phyloP scores from a whole-genome alignment of 2,329 filamentous ascomycete genomes.

The Pestalotiopsis sp. region DNA sequence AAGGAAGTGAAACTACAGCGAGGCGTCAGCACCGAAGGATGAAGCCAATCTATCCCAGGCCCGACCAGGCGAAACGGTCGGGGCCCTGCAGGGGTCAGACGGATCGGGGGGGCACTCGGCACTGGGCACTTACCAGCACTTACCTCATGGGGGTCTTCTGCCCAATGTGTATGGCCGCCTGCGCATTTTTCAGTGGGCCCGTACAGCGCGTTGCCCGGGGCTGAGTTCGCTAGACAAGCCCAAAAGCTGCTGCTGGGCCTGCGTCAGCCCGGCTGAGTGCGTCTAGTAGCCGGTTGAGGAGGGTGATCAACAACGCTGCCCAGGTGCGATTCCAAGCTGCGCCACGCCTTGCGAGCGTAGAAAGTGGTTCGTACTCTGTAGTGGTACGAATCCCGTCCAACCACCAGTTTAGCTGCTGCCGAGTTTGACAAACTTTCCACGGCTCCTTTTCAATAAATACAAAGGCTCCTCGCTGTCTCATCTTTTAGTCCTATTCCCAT shows the following conservation, averaged over 20 bases:
- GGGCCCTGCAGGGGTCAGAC: not conserved
- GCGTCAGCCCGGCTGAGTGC: conserved; percentile 9
- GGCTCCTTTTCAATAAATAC: not conserved
- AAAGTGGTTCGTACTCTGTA: not conserved
- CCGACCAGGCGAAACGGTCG: not conserved
- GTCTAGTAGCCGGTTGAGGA: not conserved
- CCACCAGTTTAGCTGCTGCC: not conserved
- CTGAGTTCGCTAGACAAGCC: conserved; percentile 12
- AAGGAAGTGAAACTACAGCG: not conserved
- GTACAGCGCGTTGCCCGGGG: conserved; percentile 5
- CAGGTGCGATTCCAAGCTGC: not conserved
- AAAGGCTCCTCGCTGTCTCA: not conserved
- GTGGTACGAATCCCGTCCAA: not conserved
- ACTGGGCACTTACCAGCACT: conserved; percentile 1
- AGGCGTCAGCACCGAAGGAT: conserved; percentile 6
- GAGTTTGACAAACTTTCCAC: not conserved
- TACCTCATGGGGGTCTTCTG: not conserved
- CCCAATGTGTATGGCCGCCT: conserved; percentile 1
- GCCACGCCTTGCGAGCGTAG: not conserved
- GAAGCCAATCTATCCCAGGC: conserved; percentile 4
- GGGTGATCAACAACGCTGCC: not conserved
- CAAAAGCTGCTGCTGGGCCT: not conserved
- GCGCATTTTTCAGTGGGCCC: conserved; percentile 8
- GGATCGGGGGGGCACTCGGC: not conserved
- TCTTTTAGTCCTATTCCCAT: not conserved